These are phyloP conservation scores for Kwoniella sp. DNA, from an alignment of 768 basidiomycete genomes.

Conservation along the genomic window DNA sequence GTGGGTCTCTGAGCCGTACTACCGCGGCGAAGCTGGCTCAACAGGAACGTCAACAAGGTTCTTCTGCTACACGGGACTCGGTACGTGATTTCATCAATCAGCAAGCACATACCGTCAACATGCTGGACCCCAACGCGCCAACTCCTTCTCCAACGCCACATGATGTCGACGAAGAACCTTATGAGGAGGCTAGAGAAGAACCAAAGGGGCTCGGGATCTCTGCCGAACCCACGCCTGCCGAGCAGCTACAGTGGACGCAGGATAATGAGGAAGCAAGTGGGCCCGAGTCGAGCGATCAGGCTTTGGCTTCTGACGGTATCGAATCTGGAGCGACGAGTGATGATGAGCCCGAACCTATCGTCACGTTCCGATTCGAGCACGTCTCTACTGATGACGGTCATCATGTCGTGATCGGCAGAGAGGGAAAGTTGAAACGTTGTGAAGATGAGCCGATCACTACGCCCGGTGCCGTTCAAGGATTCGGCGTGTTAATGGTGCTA, in stretches of 20 bases:
- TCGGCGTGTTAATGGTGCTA: conserved; percentile 75
- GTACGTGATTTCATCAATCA: conserved; percentile 40
- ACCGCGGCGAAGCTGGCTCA: conserved; percentile 27
- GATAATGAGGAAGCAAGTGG: conserved; percentile 8
- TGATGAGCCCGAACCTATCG: conserved; percentile 55
- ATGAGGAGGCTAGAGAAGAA: neutral
- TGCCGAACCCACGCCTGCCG: conserved; percentile 6
- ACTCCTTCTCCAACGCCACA: conserved; percentile 35
- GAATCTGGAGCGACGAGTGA: conserved; percentile 14
- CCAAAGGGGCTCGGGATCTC: conserved; percentile 7
- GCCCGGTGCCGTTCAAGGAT: conserved; percentile 79
- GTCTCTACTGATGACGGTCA: conserved; percentile 67
- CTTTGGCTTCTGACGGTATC: conserved; percentile 16
- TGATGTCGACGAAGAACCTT: conserved; percentile 6
- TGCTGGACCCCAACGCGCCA: conserved; percentile 52
- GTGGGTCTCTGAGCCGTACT: conserved; percentile 10
- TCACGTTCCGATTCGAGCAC: conserved; percentile 71
- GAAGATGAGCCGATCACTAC: conserved; percentile 86
- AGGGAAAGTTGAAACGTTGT: conserved; percentile 67
- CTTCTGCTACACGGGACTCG: conserved; percentile 20
- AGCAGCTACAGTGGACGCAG: neutral
- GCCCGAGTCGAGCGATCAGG: conserved; percentile 26
- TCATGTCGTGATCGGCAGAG: conserved; percentile 70
- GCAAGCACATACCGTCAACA: conserved; percentile 46
- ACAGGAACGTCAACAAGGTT: conserved; percentile 17